These are phyloP conservation scores for Pythium phragmiticola DNA, from an alignment of 352 stramenopile genomes.

Conservation along the genomic window DNA sequence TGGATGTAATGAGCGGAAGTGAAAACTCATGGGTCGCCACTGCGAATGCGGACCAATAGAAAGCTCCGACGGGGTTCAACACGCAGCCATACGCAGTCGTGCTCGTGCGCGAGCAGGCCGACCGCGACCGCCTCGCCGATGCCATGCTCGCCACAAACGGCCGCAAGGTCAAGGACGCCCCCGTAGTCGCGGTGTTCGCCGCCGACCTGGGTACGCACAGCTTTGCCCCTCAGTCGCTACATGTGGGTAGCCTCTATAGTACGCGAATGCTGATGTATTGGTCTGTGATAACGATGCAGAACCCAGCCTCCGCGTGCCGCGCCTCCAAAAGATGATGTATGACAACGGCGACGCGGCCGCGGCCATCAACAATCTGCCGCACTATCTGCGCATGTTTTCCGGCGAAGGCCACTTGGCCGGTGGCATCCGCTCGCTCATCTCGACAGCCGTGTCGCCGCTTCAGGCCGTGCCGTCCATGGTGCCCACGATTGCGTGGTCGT, in stretches of 20 bases:
- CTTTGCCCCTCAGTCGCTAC: background rate
- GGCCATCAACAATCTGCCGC: constrained; percentile 55
- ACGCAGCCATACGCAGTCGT: constrained; percentile 78
- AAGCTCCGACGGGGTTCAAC: constrained; percentile 80
- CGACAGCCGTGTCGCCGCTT: constrained; percentile 64
- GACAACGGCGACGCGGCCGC: constrained; percentile 48
- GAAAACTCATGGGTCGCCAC: no score
- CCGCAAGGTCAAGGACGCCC: constrained; percentile 72
- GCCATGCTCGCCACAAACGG: constrained; percentile 80
- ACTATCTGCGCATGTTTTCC: constrained; percentile 67
- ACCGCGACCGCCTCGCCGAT: constrained; percentile 64
- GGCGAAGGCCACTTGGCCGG: constrained; percentile 63
- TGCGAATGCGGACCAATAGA: constrained; percentile 26
- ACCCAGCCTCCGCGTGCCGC: constrained; percentile 65
- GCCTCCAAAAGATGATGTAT: constrained; percentile 65
- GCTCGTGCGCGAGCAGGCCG: constrained; percentile 62
- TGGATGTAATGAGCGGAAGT: no score
- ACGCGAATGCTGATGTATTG: background rate
- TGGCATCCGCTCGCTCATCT: constrained; percentile 52
- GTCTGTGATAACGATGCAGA: constrained; percentile 32
- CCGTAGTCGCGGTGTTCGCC: constrained; percentile 78
- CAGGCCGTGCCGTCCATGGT: constrained; percentile 57
- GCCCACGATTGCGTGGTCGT: constrained; percentile 72
- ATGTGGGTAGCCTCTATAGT: background rate
- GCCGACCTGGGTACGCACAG: constrained; percentile 53